A percentile compares a stretch with the other conserved stretches of the same genome.
Conservation (phyloP, 331 rosid genomes). For the Malus hybrid region DNA sequence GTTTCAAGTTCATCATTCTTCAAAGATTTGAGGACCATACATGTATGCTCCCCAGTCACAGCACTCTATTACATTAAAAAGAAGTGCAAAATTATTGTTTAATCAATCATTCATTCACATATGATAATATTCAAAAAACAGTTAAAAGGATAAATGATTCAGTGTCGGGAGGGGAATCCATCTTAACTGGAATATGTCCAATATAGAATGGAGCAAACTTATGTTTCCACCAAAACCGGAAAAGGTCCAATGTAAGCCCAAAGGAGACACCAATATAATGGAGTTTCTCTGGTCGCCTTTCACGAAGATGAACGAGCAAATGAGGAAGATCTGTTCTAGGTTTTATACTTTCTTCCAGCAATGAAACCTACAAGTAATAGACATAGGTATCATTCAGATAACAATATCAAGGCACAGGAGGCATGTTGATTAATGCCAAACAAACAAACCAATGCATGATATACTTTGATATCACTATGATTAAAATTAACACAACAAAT, state of each 20-base stretch:
- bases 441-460: neutral
- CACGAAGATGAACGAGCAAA: slow-evolving; percentile 80
- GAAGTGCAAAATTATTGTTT: neutral
- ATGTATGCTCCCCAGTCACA: slow-evolving; percentile 91
- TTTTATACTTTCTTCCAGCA: slow-evolving; percentile 71
- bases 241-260: slow-evolving; percentile 86
- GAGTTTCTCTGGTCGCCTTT: slow-evolving; percentile 84
- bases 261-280: slow-evolving; percentile 94
- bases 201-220: slow-evolving; percentile 90
- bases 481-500: neutral
- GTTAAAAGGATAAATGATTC: neutral
- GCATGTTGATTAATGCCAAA: neutral
- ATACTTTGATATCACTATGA: neutral
- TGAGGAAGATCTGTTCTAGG: slow-evolving; percentile 88
- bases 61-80: slow-evolving; percentile 41
- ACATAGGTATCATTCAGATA: neutral
- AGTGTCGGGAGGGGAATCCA: neutral
- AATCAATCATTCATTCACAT: neutral
- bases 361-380: slow-evolving; percentile 58
- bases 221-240: slow-evolving; percentile 91
- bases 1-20: slow-evolving; percentile 84
- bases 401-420: neutral
- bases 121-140: neutral
- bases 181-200: slow-evolving; percentile 96
- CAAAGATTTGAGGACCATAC: slow-evolving; percentile 83